A percentile compares a stretch with the other conserved stretches of the same genome.
Conservation (phyloP, 2,329 filamentous ascomycete genomes). For the Scytalidium sp. region DNA sequence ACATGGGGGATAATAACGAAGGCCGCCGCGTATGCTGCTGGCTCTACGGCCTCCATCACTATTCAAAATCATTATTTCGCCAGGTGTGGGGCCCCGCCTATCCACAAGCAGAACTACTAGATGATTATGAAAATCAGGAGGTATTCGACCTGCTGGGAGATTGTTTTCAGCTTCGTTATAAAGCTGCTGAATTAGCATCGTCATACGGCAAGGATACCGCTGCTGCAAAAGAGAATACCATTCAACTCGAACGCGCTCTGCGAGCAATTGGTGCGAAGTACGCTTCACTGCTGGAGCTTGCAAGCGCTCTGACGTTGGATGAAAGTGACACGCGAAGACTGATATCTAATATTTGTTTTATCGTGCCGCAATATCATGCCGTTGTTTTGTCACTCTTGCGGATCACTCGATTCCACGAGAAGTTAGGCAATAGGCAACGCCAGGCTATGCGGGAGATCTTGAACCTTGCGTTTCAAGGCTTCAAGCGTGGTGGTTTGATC, state of each 20-base stretch:
- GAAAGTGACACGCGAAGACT: slow-evolving; percentile 25
- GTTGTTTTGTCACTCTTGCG: slow-evolving; percentile 28
- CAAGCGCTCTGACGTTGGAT: slow-evolving; percentile 5
- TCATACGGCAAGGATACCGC: slow-evolving; percentile 17
- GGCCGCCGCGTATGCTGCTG: slow-evolving; percentile 11
- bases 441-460: slow-evolving; percentile 22
- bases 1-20: slow-evolving; percentile 1
- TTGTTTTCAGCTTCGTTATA: slow-evolving; percentile 28
- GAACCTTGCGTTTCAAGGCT: slow-evolving; percentile 30
- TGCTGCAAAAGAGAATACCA: neutral
- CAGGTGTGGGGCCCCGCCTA: slow-evolving; percentile 31
- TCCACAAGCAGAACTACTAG: slow-evolving; percentile 31
- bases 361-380: slow-evolving; percentile 34
- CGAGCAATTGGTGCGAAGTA: neutral
- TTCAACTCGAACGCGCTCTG: neutral
- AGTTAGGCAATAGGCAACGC: neutral
- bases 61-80: slow-evolving; percentile 31
- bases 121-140: slow-evolving; percentile 33
- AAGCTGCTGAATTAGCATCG: slow-evolving; percentile 27
- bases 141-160: slow-evolving; percentile 28
- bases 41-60: slow-evolving; percentile 28
- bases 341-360: slow-evolving; percentile 31
- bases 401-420: slow-evolving; percentile 7
- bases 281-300: neutral
- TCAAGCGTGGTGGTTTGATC: slow-evolving; percentile 30